Evolutionary conservation across 1,284 basidiomycete genomes (phyloP).

Genomic region (Trichosporon sp.): DNA sequence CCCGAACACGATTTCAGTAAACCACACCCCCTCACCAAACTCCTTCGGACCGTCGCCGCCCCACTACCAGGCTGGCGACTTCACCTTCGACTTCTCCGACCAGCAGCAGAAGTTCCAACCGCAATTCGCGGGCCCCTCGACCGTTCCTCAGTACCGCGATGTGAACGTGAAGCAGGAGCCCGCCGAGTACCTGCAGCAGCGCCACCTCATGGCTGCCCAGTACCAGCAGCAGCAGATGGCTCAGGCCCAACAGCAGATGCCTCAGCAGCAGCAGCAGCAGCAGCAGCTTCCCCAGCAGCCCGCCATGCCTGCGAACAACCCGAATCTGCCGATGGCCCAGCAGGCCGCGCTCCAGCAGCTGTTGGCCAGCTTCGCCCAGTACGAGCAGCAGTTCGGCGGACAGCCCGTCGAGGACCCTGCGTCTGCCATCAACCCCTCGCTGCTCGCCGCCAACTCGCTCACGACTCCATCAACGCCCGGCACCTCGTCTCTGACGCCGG

Average conservation of each 20-base stretch:
- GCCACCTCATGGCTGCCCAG: neutral
- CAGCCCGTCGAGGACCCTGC: slow-evolving; percentile 15
- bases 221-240: slow-evolving; percentile 8
- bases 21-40: slow-evolving; percentile 43
- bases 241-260: neutral
- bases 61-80: slow-evolving; percentile 28
- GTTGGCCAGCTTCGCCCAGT: slow-evolving; percentile 36
- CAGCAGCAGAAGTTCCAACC: slow-evolving; percentile 22
- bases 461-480: neutral
- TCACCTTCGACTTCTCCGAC: slow-evolving; percentile 28
- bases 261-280: slow-evolving; percentile 7
- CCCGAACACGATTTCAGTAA: slow-evolving; percentile 39
- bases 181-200: slow-evolving; percentile 21
- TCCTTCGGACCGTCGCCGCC: slow-evolving; percentile 17
- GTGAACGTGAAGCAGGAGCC: slow-evolving; percentile 41
- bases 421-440: slow-evolving; percentile 29
- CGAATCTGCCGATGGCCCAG: slow-evolving; percentile 33
- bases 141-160: slow-evolving; percentile 1
- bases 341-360: slow-evolving; percentile 42
- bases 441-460: slow-evolving; percentile 14
- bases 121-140: slow-evolving; percentile 5
- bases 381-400: slow-evolving; percentile 32
- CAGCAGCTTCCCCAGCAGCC: slow-evolving; percentile 7
- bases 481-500: slow-evolving; percentile 9
- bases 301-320: neutral